Base-by-base conservation (phyloP, 2,329 filamentous ascomycete genomes). In the Botrytis cinerea region DNA sequence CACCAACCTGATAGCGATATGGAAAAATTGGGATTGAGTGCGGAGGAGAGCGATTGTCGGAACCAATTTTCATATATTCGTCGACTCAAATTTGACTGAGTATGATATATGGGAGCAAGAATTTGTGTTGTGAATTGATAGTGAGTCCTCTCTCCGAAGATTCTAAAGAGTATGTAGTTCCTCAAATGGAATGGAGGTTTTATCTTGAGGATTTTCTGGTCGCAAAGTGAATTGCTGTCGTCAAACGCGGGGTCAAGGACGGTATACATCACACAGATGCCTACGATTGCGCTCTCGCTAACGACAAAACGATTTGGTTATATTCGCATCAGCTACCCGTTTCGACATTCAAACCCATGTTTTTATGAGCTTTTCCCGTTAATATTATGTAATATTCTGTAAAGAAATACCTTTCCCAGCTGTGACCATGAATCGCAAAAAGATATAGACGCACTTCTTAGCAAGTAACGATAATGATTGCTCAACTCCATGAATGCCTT, bases 311-410 rank as follows among this genome's bases (percentile, higher is more conserved):
- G 0, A 1, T 43, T 20, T n/a, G 4, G 2, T 62, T 25, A 62
- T 9, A 32, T 28, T 40, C 48, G 43, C 7, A 6, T 28, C 48
- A 43, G 9, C 1, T 6, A 22, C 16, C 48, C 9, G 9, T 20
- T 40, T 14, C 5, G 9, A 28, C 18, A 14, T 12, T 22, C n/a
- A 9, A 43, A 4, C 22, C 0, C 12, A 2, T 4, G 0, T 3
- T 9, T 57, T 8, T 9, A 20, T 22, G 25, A 32, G 22, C 9
- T 43, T 57, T 40, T 68, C 5, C 20, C 16, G 12, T 16, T 32
- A 10, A 28, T 9, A 0, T 4, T 18, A n/a, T 10, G 16, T 40
- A 16, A 5, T n/a, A 40, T 28, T 43, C 8, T 43, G 14, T 62
- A 28, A 18, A 62, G n/a, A n/a, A 48, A 4, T 40, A 18, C 32